Base-by-base conservation (phyloP, 2,329 filamentous ascomycete species). In the Huntiella moniliformis region DNA sequence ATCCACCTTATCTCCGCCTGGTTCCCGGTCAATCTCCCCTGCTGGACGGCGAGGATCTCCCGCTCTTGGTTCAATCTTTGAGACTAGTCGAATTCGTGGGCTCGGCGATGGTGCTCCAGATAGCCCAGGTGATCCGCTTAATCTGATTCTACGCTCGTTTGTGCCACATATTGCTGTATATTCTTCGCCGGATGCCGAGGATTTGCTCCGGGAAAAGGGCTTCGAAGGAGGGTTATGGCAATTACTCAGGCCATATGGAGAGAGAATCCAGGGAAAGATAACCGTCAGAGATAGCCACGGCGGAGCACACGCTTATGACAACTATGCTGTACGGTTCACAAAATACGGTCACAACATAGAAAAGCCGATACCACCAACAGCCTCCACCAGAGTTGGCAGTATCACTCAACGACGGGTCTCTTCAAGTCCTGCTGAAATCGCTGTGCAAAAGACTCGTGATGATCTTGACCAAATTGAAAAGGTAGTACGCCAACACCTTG, bases 261-360 rank as follows among this genome's bases (percentile, higher is more conserved):
- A 98, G 62, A 74, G 71, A 12, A 72, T 96, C 1, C 74, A 80
- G 42, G 91, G 91, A 28, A 93, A 91, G 56, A 80, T 98, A 44
- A 82, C 82, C 3, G 79, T 96, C 46, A 70, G 91, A 54, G 91
- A 98, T 61, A 95, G 87, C 57, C 77, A 83, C 53, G 88, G 91
- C 6, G 74, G 79, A 38, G 87, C 85, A 57, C 77, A 77, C 56
- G 73, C 75, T 35, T 88, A 82, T 65, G 88, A 95, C 46, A 86
- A 96, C 59, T 98, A 86, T 61, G 80, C 84, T 1, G 72, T 98
- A 48, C 79, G 85, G 46, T 95, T 98, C 59, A 77, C 81, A 4
- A 73, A 75, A 49, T 73, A 92, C 46, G 77, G 76, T 1, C 67
- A 72, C 52, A 66, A 69, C 16, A 57, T 76, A 12, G 70, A 74